Evolutionary conservation across 176 grass and related monocot species (phyloP), one percentile per base, ranked within the genome.

Genomic region (Zizania latifolia): DNA sequence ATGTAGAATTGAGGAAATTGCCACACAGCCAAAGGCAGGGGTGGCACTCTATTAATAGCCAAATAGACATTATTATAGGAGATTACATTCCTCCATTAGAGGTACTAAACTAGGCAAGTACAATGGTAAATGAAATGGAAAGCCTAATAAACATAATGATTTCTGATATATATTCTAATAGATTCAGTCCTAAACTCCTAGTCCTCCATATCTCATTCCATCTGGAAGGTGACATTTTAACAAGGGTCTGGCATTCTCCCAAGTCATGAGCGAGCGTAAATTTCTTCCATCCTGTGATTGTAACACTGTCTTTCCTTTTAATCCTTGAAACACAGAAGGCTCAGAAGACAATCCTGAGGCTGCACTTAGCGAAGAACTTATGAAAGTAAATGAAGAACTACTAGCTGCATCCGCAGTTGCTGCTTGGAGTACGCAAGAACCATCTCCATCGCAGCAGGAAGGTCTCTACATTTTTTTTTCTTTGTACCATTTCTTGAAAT

Each of bases 381-480:
- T 91, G 76, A 92, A 94, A 87, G 79, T 99, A 66, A 92, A 91
- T 15, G 86, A 92, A 82, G 86, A 92, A 58, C 89, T 92, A 74
- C 68, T 92, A 23, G 67, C 89, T 74, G 91, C 89, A 58, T 88
- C 86, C 29, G 56, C 86, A 12, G 23, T 77, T 51, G 51, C 78
- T 83, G 80, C 83, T 24, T 82, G 83, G 80, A 79, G 57, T 75
- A 51, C 59, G 0, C 30, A 60, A 62, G 41, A 77, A 16, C 23
- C 86, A 32, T 56, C 76, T 21, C 2, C 70, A 26, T 68, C 85
- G 39, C 63, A 83, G 68, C 73, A 77, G 37, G 51, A 89, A 87
- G 93, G 93, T 97, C 26, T 23, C 22, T 46, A 2, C 34, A 41
- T 75, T 84, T n/a, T n/a, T n/a, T n/a, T n/a, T 62, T 76, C 29